A percentile compares a stretch with the other conserved stretches of the same genome.
phyloP scores from a whole-genome alignment of 352 stramenopile species.

The Phytophthora pistaciae region DNA sequence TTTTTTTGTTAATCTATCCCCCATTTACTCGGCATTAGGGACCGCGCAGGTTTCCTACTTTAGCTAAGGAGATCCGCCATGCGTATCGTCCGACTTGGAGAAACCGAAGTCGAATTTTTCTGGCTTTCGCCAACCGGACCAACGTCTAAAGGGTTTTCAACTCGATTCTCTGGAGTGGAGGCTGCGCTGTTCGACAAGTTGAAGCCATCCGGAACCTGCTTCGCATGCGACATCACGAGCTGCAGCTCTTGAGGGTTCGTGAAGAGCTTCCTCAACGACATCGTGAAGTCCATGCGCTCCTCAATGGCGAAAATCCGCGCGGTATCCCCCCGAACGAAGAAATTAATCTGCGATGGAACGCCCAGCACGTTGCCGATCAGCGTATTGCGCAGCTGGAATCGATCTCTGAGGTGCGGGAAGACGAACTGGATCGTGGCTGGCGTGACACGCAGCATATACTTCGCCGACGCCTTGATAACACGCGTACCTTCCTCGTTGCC shows the following conservation, averaged over 20 bases:
- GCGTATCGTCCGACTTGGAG: neutral
- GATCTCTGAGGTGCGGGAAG: neutral
- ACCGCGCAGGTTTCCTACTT: too few species aligned
- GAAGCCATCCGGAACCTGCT: neutral
- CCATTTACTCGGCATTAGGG: too few species aligned
- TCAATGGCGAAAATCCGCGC: conserved; percentile 2
- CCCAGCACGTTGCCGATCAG: neutral
- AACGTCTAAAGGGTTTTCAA: neutral
- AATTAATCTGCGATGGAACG: conserved; percentile 2
- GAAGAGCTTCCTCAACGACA: neutral
- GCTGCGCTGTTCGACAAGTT: neutral
- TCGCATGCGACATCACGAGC: neutral
- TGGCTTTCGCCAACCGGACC: neutral
- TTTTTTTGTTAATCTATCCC: neutral
- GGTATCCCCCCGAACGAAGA: neutral
- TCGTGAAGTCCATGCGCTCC: neutral
- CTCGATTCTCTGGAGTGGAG: neutral
- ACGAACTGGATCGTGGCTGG: neutral
- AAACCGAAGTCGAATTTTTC: neutral
- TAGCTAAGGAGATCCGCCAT: conserved; percentile 1
- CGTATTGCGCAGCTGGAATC: neutral
- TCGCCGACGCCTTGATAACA: neutral
- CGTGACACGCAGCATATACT: neutral
- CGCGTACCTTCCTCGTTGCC: neutral
- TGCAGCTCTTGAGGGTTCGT: neutral